Evolutionary conservation across 108 stramenopile species (phyloP).

Genomic region (Aurantiochytrium sp.): DNA sequence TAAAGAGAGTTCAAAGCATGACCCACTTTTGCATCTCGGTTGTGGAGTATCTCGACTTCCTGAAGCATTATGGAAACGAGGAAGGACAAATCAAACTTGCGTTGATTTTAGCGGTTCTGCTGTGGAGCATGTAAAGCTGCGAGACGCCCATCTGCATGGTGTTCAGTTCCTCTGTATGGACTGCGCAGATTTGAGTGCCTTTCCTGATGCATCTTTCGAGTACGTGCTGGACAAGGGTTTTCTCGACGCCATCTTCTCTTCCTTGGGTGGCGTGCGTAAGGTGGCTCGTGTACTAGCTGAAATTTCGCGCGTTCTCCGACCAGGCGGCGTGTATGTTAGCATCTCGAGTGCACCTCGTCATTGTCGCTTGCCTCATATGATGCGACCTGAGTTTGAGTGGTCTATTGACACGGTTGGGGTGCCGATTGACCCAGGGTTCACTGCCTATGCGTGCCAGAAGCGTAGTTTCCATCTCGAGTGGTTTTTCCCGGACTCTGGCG

Average conservation of each 20-base stretch:
- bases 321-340: not conserved
- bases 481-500: not conserved
- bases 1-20: not conserved
- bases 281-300: not conserved
- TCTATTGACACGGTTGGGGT: not conserved
- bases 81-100: not conserved
- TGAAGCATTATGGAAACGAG: not conserved
- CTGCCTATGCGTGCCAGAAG: slow-evolving; percentile 1
- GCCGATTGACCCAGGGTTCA: not conserved
- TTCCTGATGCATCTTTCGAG: not conserved
- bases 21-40: not conserved
- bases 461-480: not conserved
- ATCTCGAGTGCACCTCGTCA: not conserved
- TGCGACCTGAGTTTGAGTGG: not conserved
- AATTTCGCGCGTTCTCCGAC: not conserved
- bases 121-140: not conserved
- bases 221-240: not conserved
- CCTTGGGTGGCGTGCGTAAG: not conserved
- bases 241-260: not conserved
- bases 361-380: not conserved
- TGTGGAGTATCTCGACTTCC: not conserved
- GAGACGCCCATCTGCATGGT: not conserved
- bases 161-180: not conserved
- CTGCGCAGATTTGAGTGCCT: not conserved
- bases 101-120: not conserved